Evolutionary conservation across 2,329 filamentous ascomycete species (phyloP), one percentile per base, ranked within the genome.

Genomic region (Fusarium tricinctum): DNA sequence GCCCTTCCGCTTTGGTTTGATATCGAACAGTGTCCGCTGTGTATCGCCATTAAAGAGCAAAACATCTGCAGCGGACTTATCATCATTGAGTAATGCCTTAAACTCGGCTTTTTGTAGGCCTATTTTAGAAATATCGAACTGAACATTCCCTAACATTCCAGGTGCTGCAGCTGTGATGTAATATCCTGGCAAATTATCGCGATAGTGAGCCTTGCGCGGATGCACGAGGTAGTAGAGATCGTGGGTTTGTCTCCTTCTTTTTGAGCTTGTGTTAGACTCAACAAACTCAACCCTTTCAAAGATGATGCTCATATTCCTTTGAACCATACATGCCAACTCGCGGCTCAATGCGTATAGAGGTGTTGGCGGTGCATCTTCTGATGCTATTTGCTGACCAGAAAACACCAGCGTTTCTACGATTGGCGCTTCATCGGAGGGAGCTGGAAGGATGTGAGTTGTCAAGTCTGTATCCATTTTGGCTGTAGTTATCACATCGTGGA

Each of bases 181-280:
- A 14, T 68, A 68, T 3, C 33, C 23, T 4, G 45, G 59, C 6
- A 53, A 13, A 40, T 62, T 23, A 1, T 44, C 43, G 13, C 15
- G 51, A 46, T 54, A 54, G 9, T 54, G 19, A 0, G 44, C 43
- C 3, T 30, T 39, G 14, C 5, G 32, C 6, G 60, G 56, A 15
- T 66, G 65, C 0, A 57, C 67, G 2, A 70, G 49, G 28, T 71
- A 70, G 12, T 68, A 70, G 0, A 70, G 42, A 15, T 56, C 63
- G 15, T 55, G 28, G 12, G 20, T 44, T 1, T 13, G 30, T 17
- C 22, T 46, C 1, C 20, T 13, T 10, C 39, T 51, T 3, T 8
- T 38, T 1, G 42, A 30, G 1, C 6, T 12, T 2, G 12, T 32
- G 1, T 59, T n/a, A 1, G 33, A 15, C 5, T 49, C 44, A 3